A percentile compares a stretch with the other conserved stretches of the same genome.
These are phyloP conservation scores for Bocquillonia castaneifolia DNA, from an alignment of 441 rosid species.

Conservation along the genomic window DNA sequence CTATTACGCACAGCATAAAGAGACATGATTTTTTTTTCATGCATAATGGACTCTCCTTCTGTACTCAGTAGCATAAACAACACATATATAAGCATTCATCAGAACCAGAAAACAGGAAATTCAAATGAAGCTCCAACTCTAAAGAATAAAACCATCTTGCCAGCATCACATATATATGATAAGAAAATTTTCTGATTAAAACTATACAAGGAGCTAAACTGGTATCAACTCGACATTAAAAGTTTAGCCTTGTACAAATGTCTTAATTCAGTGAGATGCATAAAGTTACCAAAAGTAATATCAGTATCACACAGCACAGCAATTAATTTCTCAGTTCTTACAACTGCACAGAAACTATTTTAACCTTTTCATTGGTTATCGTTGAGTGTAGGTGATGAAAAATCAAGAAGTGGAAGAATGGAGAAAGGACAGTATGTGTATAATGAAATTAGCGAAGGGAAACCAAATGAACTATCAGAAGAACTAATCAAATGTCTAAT, in stretches of 20 bases:
- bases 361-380: conserved; percentile 8
- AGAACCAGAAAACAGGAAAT: neutral
- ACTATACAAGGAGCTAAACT: neutral
- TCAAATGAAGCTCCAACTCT: neutral
- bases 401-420: conserved; percentile 42
- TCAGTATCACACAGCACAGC: neutral
- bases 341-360: neutral
- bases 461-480: conserved; percentile 72
- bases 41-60: neutral
- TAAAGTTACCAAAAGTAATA: neutral
- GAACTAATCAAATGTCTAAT: conserved; percentile 64
- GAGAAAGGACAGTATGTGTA: conserved; percentile 29
- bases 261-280: neutral
- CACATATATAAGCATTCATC: neutral
- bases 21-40: neutral
- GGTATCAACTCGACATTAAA: neutral
- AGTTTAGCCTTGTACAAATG: too few species aligned
- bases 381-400: conserved; percentile 41
- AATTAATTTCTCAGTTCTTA: neutral
- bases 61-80: neutral
- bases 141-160: neutral
- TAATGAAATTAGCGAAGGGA: conserved; percentile 34
- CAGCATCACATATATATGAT: neutral
- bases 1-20: neutral
- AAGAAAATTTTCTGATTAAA: neutral